Conservation (phyloP, 2,329 filamentous ascomycete genomes). For the Nothophoma quercina region DNA sequence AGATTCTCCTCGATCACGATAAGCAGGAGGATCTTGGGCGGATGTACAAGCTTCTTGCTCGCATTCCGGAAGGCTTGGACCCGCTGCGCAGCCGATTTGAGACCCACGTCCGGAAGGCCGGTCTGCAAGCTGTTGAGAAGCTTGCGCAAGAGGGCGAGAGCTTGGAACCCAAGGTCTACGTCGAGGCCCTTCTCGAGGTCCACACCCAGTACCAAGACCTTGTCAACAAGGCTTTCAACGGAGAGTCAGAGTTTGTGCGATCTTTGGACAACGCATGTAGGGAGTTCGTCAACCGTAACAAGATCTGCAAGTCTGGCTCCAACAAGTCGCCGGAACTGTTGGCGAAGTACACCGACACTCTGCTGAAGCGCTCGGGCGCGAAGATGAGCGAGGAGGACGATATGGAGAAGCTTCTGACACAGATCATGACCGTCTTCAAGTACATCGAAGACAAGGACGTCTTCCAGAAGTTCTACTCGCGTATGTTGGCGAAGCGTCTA, state of each 20-base stretch:
- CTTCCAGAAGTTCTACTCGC: constrained; percentile 99
- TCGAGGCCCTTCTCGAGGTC: constrained; percentile 91
- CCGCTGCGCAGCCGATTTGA: constrained; percentile 89
- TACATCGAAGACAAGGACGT: constrained; percentile 99
- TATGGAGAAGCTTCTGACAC: constrained; percentile 83
- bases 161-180: constrained; percentile 95
- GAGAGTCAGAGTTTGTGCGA: constrained; percentile 95
- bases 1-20: constrained; percentile 90
- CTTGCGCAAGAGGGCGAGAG: constrained; percentile 86
- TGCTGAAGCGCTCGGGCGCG: constrained; percentile 85
- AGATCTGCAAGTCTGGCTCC: constrained; percentile 90
- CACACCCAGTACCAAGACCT: constrained; percentile 92
- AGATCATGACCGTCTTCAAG: constrained; percentile 99
- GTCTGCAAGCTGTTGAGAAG: constrained; percentile 87
- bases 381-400: constrained; percentile 94
- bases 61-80: constrained; percentile 90
- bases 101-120: constrained; percentile 88
- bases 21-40: constrained; percentile 93
- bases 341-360: constrained; percentile 91
- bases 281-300: constrained; percentile 98
- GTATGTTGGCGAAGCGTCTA: constrained; percentile 91
- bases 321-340: constrained; percentile 94
- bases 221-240: constrained; percentile 90
- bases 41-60: constrained; percentile 91
- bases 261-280: constrained; percentile 96